Conservation (phyloP, 2,329 filamentous ascomycete species). For the Didymella keratinophila region DNA sequence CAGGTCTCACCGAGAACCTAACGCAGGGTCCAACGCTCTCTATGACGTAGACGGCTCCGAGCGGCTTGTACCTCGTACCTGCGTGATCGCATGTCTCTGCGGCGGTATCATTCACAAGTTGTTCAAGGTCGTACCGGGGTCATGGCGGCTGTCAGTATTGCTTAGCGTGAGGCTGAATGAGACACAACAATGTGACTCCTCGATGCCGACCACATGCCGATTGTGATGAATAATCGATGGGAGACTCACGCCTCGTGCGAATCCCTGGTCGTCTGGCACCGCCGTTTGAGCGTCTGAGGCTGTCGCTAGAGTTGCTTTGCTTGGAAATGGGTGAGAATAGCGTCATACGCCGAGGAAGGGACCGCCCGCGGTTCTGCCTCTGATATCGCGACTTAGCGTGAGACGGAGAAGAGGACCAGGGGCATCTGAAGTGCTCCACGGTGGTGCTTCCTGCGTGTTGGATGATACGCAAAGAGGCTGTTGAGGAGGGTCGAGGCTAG, state of each 20-base stretch:
- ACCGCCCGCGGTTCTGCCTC: slow-evolving; percentile 4
- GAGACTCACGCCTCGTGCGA: slow-evolving; percentile 3
- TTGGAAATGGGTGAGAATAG: slow-evolving; percentile 1
- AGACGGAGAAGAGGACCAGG: slow-evolving; percentile 1
- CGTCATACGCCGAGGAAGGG: slow-evolving; percentile 14
- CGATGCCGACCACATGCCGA: slow-evolving; percentile 20
- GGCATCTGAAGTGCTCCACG: not conserved
- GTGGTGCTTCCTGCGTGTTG: slow-evolving; percentile 6
- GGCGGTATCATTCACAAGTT: slow-evolving; percentile 1
- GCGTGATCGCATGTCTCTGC: slow-evolving; percentile 19
- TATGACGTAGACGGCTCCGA: slow-evolving; percentile 18
- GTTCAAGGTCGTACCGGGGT: slow-evolving; percentile 6
- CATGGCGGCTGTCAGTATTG: slow-evolving; percentile 19
- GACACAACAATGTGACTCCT: slow-evolving; percentile 18
- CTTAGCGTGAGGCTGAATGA: slow-evolving; percentile 24
- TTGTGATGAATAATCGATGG: slow-evolving; percentile 4
- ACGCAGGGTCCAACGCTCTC: slow-evolving; percentile 11
- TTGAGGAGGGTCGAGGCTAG: slow-evolving; percentile 15
- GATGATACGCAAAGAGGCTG: slow-evolving; percentile 7
- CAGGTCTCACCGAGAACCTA: slow-evolving; percentile 8
- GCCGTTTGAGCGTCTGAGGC: slow-evolving; percentile 11
- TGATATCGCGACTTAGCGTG: slow-evolving; percentile 8
- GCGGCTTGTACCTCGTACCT: slow-evolving; percentile 15
- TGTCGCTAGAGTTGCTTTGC: slow-evolving; percentile 9
- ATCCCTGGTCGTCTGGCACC: slow-evolving; percentile 5